A percentile compares a stretch with the other conserved stretches of the same genome.
Evolutionary conservation across 2,329 filamentous ascomycete genomes (phyloP).

Genomic region (Ophiostoma triangulosporum): DNA sequence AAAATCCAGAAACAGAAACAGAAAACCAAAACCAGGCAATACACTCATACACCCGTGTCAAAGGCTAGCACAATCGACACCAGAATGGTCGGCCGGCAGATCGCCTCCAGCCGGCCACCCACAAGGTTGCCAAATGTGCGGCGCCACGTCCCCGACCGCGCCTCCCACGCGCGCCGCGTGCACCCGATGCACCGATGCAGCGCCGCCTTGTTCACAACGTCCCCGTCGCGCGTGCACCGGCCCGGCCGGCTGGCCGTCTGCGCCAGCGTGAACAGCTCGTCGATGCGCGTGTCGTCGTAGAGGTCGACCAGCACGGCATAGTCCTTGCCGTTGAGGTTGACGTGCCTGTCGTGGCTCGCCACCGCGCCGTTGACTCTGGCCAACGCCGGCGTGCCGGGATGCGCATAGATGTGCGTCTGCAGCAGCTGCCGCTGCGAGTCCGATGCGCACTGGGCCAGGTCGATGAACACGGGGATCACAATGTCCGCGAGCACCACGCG

Average conservation of each 20-base stretch:
- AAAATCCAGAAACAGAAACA: neutral
- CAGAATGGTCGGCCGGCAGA: conserved; percentile 11
- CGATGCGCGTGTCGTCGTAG: conserved; percentile 13
- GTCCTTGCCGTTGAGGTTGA: conserved; percentile 10
- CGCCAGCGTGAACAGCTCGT: conserved; percentile 12
- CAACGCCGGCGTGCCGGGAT: neutral
- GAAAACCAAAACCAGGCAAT: neutral
- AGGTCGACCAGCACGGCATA: conserved; percentile 11
- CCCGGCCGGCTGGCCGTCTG: no score
- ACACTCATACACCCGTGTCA: neutral
- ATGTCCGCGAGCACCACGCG: conserved; percentile 12
- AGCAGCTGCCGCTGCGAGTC: neutral
- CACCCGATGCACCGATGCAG: conserved; percentile 11
- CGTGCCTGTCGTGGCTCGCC: neutral
- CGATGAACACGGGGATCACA: conserved; percentile 5
- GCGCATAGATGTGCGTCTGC: neutral
- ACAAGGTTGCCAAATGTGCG: conserved; percentile 5
- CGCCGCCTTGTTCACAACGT: conserved; percentile 10
- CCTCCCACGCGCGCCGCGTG: conserved; percentile 10
- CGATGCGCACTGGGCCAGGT: neutral
- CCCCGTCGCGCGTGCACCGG: neutral
- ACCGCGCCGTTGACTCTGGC: no score
- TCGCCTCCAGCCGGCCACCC: conserved; percentile 2
- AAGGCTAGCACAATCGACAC: conserved; percentile 10
- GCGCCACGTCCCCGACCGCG: conserved; percentile 1